Evolutionary conservation across 2,329 filamentous ascomycete species (phyloP).

Genomic region (Fusarium euwallaceae): DNA sequence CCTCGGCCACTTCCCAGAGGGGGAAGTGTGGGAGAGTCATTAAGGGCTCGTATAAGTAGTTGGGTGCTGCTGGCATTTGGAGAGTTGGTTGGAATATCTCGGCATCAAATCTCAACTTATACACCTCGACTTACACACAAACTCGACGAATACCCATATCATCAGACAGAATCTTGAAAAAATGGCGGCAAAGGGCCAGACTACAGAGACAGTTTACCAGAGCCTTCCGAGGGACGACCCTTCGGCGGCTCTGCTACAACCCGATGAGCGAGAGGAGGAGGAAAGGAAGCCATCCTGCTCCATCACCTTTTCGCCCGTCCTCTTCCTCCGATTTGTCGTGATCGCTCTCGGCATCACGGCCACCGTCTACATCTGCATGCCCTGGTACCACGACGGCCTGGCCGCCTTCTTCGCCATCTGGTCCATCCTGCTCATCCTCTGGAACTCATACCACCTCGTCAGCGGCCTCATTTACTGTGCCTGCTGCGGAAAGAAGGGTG

Average conservation of each 20-base stretch:
- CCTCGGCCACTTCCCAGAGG: constrained; percentile 25
- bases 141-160: not conserved
- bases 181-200: constrained; percentile 34
- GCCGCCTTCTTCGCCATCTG: constrained; percentile 27
- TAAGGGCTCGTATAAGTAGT: constrained; percentile 22
- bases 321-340: constrained; percentile 28
- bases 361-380: constrained; percentile 23
- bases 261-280: constrained; percentile 22
- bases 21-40: not conserved
- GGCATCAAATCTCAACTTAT: not conserved
- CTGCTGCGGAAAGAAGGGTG: constrained; percentile 1
- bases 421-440: constrained; percentile 24
- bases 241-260: constrained; percentile 30
- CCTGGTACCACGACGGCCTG: not conserved
- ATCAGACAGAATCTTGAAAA: not conserved
- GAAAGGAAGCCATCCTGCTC: constrained; percentile 20
- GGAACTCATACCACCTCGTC: constrained; percentile 25
- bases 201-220: constrained; percentile 24
- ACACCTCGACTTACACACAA: not conserved
- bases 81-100: not conserved
- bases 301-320: constrained; percentile 34
- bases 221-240: constrained; percentile 36
- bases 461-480: constrained; percentile 14
- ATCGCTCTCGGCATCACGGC: constrained; percentile 34
- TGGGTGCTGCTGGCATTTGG: not conserved